Evolutionary conservation across 1,139 yeast species (phyloP), one percentile per base, ranked within the genome.

Genomic region (Magnusiomyces paraingens): DNA sequence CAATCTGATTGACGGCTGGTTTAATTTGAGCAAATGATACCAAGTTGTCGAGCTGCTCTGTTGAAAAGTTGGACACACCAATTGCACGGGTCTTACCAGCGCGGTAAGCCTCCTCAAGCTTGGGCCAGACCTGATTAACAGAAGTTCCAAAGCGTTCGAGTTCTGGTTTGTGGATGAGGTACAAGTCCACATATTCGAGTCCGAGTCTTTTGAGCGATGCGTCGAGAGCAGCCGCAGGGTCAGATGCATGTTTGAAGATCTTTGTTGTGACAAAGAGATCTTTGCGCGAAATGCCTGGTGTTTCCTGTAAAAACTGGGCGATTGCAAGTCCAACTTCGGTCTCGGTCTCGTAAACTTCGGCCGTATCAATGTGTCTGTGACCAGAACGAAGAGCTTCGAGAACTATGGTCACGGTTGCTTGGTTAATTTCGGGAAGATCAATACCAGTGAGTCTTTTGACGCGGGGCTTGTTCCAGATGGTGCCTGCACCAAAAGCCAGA

Each of bases 1-100:
- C 93, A 61, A 85, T 81, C 68, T 86, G 93, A 66, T 84, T 81
- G 46, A 83, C 82, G 49, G 74, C 78, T 1, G 91, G 91, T 58
- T 74, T 74, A 58, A 75, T 67, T 58, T 72, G 74, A 50, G 80
- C 77, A 50, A 70, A 60, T 49, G 70, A 68, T 53, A 76, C 62
- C 21, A 83, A 64, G 46, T 67, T 66, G 58, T 83, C 72, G 56
- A 85, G 68, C 58, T 82, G 78, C 47, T 71, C 72, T 4, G 74
- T 73, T 6, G 78, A 65, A 64, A 81, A 84, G 64, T 77, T 62
- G 18, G 88, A 82, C 44, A 84, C 89, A 47, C 94, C 94, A 59
- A 81, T 80, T 60, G 78, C 74, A 59, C 73, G 75, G 51, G 77
- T 81, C 57, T 77, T 73, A 10, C 85, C 85, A 50, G 72, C 73